Percentiles rank a stretch among this genome's conserved stretches.
phyloP scores from a whole-genome alignment of 768 basidiomycete genomes.

The Piloderma croceum region DNA sequence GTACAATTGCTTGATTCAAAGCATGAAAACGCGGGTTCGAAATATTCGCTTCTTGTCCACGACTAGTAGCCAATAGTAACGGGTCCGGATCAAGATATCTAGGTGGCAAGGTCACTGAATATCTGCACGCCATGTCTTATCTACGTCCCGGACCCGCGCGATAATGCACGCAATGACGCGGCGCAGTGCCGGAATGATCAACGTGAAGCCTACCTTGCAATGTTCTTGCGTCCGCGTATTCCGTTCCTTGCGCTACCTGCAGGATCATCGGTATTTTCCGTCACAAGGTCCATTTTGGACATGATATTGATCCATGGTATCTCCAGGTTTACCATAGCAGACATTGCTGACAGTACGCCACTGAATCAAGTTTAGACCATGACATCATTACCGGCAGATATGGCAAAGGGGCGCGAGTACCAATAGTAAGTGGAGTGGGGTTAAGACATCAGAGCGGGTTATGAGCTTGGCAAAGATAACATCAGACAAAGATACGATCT shows the following conservation, averaged over 20 bases:
- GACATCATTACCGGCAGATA: background rate
- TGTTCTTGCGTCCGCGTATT: constrained; percentile 65
- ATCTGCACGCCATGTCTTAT: no score
- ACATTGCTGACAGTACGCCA: constrained; percentile 96
- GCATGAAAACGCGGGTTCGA: constrained; percentile 84
- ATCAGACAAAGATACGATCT: constrained; percentile 2
- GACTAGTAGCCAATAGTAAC: constrained; percentile 64
- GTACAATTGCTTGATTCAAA: constrained; percentile 91
- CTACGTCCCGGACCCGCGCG: background rate
- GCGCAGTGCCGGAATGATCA: background rate
- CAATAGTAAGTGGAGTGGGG: no score
- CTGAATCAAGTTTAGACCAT: constrained; percentile 32
- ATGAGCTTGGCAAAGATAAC: constrained; percentile 4
- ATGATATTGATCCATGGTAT: constrained; percentile 96
- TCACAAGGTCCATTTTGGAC: constrained; percentile 99
- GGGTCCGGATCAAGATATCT: constrained; percentile 97
- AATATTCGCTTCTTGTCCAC: constrained; percentile 48
- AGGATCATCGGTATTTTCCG: constrained; percentile 53
- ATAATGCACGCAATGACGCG: background rate
- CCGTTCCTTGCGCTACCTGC: constrained; percentile 65
- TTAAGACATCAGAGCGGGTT: no score
- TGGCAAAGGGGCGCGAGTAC: no score
- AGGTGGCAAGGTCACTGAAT: constrained; percentile 4
- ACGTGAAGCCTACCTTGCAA: constrained; percentile 58
- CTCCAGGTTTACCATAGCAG: constrained; percentile 97